Evolutionary conservation across 2,329 filamentous ascomycete genomes (phyloP).

Genomic region (Xylaria sp.): DNA sequence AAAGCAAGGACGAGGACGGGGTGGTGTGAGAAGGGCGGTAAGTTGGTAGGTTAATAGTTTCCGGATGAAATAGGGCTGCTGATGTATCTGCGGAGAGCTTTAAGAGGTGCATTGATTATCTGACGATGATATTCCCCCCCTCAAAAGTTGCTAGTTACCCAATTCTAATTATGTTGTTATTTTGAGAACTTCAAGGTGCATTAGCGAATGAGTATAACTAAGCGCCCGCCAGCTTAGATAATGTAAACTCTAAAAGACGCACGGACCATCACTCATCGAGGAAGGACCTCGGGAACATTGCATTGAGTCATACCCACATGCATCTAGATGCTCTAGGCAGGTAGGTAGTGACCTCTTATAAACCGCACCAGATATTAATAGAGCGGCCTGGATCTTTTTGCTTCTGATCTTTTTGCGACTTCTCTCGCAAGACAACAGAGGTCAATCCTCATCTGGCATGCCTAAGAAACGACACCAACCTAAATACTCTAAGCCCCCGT

Average conservation of each 20-base stretch:
- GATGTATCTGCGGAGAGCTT: no score
- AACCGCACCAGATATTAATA: not conserved
- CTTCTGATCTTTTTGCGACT: slow-evolving; percentile 26
- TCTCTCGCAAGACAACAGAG: slow-evolving; percentile 41
- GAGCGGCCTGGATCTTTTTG: slow-evolving; percentile 1
- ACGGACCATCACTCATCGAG: not conserved
- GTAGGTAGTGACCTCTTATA: not conserved
- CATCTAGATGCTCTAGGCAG: not conserved
- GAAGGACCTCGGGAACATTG: not conserved
- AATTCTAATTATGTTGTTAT: no score
- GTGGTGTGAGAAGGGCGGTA: slow-evolving; percentile 10
- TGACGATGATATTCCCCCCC: no score
- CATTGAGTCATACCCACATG: not conserved
- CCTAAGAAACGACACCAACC: slow-evolving; percentile 71
- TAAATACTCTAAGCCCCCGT: slow-evolving; percentile 68
- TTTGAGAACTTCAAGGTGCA: no score
- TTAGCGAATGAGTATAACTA: no score
- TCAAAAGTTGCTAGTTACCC: no score
- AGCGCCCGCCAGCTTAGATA: no score
- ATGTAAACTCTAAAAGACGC: not conserved
- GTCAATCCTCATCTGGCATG: slow-evolving; percentile 56
- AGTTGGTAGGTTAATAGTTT: no score
- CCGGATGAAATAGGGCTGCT: no score
- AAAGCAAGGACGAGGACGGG: not conserved
- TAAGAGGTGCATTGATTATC: not conserved